phyloP scores from a whole-genome alignment of 345 rosid species.

The Aethionema arabicum region DNA sequence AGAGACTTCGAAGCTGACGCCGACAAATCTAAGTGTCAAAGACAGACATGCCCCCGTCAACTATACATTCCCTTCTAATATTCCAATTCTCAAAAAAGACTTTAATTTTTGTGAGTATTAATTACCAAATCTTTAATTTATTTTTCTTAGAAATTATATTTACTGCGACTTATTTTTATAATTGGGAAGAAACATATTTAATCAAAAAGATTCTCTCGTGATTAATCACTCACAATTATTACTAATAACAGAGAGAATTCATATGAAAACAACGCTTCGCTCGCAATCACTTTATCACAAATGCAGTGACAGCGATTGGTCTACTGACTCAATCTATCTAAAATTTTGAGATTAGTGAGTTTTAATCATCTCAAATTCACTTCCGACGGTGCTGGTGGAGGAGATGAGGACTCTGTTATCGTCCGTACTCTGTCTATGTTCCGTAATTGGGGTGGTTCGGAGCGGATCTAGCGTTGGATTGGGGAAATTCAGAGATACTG shows the following conservation, averaged over 20 bases:
- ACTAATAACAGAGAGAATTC: no score
- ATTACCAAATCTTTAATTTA: no score
- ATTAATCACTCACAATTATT: no score
- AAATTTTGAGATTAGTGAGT: not conserved
- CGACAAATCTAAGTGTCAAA: not conserved
- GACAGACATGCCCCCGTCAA: slow-evolving; percentile 13
- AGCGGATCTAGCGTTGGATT: slow-evolving; percentile 49
- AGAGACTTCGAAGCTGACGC: not conserved
- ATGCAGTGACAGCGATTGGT: slow-evolving; percentile 22
- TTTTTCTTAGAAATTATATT: no score
- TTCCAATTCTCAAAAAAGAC: no score
- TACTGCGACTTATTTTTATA: no score
- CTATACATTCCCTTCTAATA: no score
- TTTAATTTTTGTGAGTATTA: no score
- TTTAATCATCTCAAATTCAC: not conserved
- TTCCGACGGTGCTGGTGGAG: not conserved
- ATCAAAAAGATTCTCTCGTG: no score
- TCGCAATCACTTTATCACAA: slow-evolving; percentile 5
- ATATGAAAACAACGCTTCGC: no score
- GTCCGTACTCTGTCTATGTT: slow-evolving; percentile 20
- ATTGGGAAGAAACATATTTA: no score
- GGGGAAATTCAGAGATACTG: slow-evolving; percentile 33
- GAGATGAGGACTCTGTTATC: slow-evolving; percentile 14
- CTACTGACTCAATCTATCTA: not conserved
- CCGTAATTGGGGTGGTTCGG: slow-evolving; percentile 21